These are phyloP conservation scores for Chaetoceros tenuissimus DNA, from an alignment of 108 stramenopile genomes.

Conservation along the genomic window DNA sequence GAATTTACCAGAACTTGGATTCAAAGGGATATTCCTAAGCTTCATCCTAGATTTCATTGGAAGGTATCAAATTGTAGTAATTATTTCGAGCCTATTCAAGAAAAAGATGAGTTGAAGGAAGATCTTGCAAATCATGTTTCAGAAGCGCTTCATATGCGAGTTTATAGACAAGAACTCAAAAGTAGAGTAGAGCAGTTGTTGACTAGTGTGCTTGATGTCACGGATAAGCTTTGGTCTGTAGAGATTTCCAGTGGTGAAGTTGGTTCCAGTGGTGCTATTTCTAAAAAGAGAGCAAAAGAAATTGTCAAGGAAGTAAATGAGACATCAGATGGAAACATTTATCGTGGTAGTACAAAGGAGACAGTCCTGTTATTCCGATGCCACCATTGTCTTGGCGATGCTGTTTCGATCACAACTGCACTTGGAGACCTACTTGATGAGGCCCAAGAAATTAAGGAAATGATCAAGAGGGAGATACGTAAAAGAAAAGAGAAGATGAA, in stretches of 20 bases:
- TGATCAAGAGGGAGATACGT: conserved; percentile 28
- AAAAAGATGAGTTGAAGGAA: conserved; percentile 7
- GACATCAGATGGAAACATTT: neutral
- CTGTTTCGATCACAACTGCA: conserved; percentile 58
- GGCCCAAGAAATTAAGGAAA: conserved; percentile 49
- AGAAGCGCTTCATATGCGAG: conserved; percentile 43
- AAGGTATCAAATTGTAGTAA: conserved; percentile 21
- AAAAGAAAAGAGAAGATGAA: conserved; percentile 25
- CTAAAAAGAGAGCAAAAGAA: conserved; percentile 16
- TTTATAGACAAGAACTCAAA: conserved; percentile 56
- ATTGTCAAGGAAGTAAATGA: conserved; percentile 7
- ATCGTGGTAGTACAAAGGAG: conserved; percentile 35
- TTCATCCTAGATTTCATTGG: conserved; percentile 59
- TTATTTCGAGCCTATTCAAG: conserved; percentile 28
- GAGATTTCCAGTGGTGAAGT: conserved; percentile 36
- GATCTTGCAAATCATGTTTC: conserved; percentile 28
- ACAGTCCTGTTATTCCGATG: conserved; percentile 68
- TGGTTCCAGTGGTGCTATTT: conserved; percentile 51
- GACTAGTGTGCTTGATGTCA: conserved; percentile 47
- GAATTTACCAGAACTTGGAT: conserved; percentile 54
- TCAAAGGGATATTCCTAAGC: conserved; percentile 29
- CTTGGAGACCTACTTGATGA: conserved; percentile 72
- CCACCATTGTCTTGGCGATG: conserved; percentile 80
- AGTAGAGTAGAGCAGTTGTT: conserved; percentile 45
- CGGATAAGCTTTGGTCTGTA: conserved; percentile 40